phyloP scores from a whole-genome alignment of 192 early-diverging fungal species.

The Rhizophagus sp. region DNA sequence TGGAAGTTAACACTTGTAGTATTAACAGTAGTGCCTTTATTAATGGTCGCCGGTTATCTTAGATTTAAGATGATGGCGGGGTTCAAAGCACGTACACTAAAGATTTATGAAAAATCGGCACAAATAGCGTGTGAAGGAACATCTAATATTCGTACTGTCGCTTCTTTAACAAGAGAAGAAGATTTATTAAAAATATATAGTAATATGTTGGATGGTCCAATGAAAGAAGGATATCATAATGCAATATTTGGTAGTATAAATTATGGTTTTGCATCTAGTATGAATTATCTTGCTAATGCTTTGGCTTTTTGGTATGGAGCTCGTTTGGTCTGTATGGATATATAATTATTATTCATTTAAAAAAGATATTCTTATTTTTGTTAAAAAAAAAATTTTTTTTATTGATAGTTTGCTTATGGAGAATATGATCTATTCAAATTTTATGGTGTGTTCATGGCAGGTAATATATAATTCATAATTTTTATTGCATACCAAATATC shows the following conservation, averaged over 20 bases:
- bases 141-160: conserved; percentile 74
- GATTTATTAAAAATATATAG: conserved; percentile 44
- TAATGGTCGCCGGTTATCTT: conserved; percentile 59
- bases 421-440: conserved; percentile 31
- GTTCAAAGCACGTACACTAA: conserved; percentile 48
- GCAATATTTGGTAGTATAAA: conserved; percentile 37
- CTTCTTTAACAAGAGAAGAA: conserved; percentile 55
- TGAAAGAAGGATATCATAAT: conserved; percentile 38
- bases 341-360: conserved; percentile 42
- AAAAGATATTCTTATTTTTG: conserved; percentile 33
- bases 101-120: conserved; percentile 64
- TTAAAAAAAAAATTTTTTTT: neutral
- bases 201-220: conserved; percentile 43
- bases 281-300: conserved; percentile 44
- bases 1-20: conserved; percentile 66
- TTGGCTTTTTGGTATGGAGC: conserved; percentile 52
- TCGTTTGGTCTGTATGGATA: conserved; percentile 39
- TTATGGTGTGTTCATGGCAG: conserved; percentile 37
- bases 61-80: conserved; percentile 54
- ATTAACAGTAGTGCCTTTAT: conserved; percentile 65
- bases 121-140: conserved; percentile 75
- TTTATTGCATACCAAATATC: too few relatives aligned
- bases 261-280: conserved; percentile 47
- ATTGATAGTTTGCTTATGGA: neutral
- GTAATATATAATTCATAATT: too few relatives aligned